phyloP scores from a whole-genome alignment of 1,284 basidiomycete genomes.

The Cryptococcus maquisensis region DNA sequence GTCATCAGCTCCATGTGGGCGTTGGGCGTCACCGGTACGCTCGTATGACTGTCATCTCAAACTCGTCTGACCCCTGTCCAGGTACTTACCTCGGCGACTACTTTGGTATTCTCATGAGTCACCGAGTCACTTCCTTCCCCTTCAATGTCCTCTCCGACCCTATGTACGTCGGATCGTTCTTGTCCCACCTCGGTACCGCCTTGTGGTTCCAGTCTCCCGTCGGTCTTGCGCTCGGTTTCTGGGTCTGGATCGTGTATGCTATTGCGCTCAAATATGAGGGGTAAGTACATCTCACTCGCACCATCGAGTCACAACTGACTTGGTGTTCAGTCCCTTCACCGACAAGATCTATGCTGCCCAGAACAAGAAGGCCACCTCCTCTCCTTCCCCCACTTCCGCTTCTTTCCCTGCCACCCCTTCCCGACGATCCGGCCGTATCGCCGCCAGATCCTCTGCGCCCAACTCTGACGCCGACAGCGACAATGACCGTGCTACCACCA shows the following conservation, averaged over 20 bases:
- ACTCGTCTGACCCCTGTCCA: slow-evolving; percentile 2
- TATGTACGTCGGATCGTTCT: slow-evolving; percentile 90
- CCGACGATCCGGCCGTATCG: slow-evolving; percentile 25
- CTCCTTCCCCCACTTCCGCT: slow-evolving; percentile 9
- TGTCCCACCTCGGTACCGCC: slow-evolving; percentile 78
- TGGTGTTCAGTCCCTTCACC: slow-evolving; percentile 45
- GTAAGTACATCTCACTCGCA: slow-evolving; percentile 52
- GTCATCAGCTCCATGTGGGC: slow-evolving; percentile 87
- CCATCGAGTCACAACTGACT: background rate
- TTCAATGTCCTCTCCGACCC: slow-evolving; percentile 92
- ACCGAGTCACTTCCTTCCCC: slow-evolving; percentile 72
- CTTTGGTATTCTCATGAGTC: slow-evolving; percentile 97
- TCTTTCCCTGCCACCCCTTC: slow-evolving; percentile 14
- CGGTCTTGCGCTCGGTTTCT: slow-evolving; percentile 67
- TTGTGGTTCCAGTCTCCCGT: slow-evolving; percentile 80
- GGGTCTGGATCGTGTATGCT: slow-evolving; percentile 76
- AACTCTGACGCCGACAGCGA: slow-evolving; percentile 11
- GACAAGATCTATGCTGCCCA: slow-evolving; percentile 48
- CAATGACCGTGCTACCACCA: slow-evolving; percentile 1
- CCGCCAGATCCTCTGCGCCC: slow-evolving; percentile 14
- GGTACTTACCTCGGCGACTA: slow-evolving; percentile 91
- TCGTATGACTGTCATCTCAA: background rate
- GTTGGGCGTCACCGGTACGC: slow-evolving; percentile 77
- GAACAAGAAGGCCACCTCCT: slow-evolving; percentile 17
- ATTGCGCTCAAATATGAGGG: slow-evolving; percentile 83